These are phyloP conservation scores for Tripterygium wilfordii DNA, from an alignment of 177 flowering plant genomes.

Conservation along the genomic window DNA sequence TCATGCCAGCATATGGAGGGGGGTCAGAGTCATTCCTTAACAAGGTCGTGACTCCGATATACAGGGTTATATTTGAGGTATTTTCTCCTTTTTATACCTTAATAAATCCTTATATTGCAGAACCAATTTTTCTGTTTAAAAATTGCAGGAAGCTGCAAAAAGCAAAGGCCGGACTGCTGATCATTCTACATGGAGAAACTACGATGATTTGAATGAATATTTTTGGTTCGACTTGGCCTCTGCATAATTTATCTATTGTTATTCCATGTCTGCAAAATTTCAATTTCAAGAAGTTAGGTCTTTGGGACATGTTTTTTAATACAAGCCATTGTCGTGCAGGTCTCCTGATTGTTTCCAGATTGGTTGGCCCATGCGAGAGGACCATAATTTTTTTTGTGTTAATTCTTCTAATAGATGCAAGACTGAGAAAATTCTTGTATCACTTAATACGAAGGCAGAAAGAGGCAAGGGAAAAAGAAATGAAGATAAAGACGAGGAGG, in stretches of 20 bases:
- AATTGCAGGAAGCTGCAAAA: slow-evolving; percentile 52
- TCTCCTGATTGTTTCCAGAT: slow-evolving; percentile 76
- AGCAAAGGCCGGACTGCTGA: slow-evolving; percentile 54
- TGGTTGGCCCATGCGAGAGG: slow-evolving; percentile 85
- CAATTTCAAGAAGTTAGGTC: slow-evolving; percentile 6
- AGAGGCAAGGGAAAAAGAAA: slow-evolving; percentile 17
- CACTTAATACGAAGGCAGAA: slow-evolving; percentile 8
- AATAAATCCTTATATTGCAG: background rate
- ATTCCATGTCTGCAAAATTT: background rate
- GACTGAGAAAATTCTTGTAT: slow-evolving; percentile 14
- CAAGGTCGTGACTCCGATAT: slow-evolving; percentile 62
- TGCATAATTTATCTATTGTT: background rate
- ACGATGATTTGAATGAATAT: slow-evolving; percentile 69
- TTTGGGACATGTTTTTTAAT: background rate
- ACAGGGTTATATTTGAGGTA: slow-evolving; percentile 63
- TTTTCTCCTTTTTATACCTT: background rate
- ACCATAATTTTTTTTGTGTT: slow-evolving; percentile 62
- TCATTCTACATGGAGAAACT: slow-evolving; percentile 71
- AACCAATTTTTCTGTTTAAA: slow-evolving; percentile 15
- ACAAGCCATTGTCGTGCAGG: slow-evolving; percentile 41
- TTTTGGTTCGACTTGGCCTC: slow-evolving; percentile 42
- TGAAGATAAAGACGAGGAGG: slow-evolving; percentile 30
- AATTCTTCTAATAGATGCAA: slow-evolving; percentile 14
- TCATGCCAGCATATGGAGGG: slow-evolving; percentile 68
- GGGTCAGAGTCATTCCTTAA: slow-evolving; percentile 54